These are phyloP conservation scores for Xylaria cubensis DNA, from an alignment of 495 filamentous ascomycete genomes.

Conservation along the genomic window DNA sequence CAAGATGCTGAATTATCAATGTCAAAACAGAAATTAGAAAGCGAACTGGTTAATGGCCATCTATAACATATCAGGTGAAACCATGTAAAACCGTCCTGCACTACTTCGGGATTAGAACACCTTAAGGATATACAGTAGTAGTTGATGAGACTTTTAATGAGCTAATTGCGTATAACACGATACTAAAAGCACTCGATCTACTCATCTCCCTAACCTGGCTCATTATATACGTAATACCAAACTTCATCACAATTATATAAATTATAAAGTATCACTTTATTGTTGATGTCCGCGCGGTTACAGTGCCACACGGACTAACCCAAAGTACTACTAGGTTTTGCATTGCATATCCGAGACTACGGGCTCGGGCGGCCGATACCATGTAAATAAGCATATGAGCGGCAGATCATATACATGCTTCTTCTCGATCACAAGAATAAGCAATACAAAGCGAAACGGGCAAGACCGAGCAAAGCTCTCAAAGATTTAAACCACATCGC, in stretches of 20 bases:
- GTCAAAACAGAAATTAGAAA: neutral
- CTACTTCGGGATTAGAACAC: neutral
- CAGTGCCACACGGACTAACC: too few relatives aligned
- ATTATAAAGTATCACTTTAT: neutral
- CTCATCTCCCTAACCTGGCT: neutral
- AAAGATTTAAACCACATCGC: too few relatives aligned
- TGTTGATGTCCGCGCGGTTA: too few relatives aligned
- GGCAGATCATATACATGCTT: too few relatives aligned
- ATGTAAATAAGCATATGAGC: too few relatives aligned
- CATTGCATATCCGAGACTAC: too few relatives aligned
- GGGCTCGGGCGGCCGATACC: too few relatives aligned
- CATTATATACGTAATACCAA: too few relatives aligned
- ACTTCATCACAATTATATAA: neutral
- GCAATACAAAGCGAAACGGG: too few relatives aligned
- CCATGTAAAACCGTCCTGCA: neutral
- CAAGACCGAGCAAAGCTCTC: too few relatives aligned
- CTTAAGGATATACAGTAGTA: neutral
- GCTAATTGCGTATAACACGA: neutral
- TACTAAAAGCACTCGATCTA: neutral
- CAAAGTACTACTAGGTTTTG: too few relatives aligned
- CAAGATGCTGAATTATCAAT: slow-evolving; percentile 10
- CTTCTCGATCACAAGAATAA: too few relatives aligned
- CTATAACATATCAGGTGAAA: neutral
- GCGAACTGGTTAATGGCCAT: neutral
- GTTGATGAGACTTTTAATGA: neutral